These are phyloP conservation scores for Blastobotrys robertii DNA, from an alignment of 805 yeast genomes.

Conservation along the genomic window DNA sequence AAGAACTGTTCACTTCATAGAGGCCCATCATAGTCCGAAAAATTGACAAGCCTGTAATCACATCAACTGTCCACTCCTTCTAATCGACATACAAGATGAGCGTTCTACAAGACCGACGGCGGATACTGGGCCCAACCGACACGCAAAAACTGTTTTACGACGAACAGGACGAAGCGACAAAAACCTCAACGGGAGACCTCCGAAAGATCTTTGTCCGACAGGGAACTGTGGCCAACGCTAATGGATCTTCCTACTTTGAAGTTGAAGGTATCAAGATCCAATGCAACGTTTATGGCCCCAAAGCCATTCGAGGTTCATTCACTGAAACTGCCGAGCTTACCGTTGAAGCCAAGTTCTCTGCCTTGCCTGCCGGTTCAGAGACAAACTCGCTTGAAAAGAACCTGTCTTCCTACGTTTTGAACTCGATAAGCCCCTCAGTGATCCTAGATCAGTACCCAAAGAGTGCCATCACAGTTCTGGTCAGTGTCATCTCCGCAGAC, in stretches of 20 bases:
- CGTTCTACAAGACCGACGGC: constrained; percentile 56
- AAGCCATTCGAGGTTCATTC: constrained; percentile 72
- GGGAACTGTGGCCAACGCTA: constrained; percentile 58
- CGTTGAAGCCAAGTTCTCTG: constrained; percentile 48
- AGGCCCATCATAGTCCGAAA: too few species aligned
- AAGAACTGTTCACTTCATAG: not conserved
- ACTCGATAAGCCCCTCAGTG: constrained; percentile 44
- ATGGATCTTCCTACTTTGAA: constrained; percentile 79
- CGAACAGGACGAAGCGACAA: constrained; percentile 12
- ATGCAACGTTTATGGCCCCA: constrained; percentile 78
- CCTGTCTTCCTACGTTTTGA: constrained; percentile 40
- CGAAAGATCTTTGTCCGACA: constrained; percentile 47
- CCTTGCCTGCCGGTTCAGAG: constrained; percentile 30
- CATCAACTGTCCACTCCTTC: too few species aligned
- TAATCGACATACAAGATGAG: too few species aligned
- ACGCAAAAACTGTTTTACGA: constrained; percentile 18
- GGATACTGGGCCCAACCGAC: constrained; percentile 73
- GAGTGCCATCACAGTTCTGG: constrained; percentile 71
- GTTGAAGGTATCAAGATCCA: constrained; percentile 48
- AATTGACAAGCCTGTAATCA: too few species aligned
- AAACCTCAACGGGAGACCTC: constrained; percentile 18
- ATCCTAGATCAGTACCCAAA: constrained; percentile 74
- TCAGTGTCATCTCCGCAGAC: constrained; percentile 49
- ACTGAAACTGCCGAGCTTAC: constrained; percentile 55
- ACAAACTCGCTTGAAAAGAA: constrained; percentile 32